Evolutionary conservation across 148 eudicot species (phyloP).

Genomic region (Camellia sinensis): DNA sequence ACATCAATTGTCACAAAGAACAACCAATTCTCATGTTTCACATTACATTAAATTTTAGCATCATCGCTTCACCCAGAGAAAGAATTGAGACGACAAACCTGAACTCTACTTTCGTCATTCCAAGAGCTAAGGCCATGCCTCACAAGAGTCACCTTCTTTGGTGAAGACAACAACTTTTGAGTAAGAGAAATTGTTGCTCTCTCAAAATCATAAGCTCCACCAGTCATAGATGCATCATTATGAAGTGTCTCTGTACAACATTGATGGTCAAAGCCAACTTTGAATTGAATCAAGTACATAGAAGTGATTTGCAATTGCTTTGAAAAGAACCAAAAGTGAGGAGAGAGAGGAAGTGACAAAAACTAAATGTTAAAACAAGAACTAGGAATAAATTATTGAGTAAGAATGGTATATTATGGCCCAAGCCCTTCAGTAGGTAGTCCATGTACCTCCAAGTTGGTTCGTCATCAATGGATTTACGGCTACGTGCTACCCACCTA

Average conservation of each 20-base stretch:
- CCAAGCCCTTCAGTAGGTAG: neutral
- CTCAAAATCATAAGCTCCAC: constrained; percentile 66
- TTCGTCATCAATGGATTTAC: constrained; percentile 1
- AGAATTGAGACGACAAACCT: constrained; percentile 32
- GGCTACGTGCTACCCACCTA: neutral
- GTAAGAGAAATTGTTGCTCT: constrained; percentile 62
- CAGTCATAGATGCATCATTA: constrained; percentile 41
- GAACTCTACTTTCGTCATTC: constrained; percentile 67
- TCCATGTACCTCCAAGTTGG: neutral
- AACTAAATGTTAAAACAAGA: neutral
- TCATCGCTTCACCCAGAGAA: neutral
- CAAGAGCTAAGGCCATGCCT: constrained; percentile 80
- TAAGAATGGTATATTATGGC: neutral
- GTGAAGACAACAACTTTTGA: constrained; percentile 36
- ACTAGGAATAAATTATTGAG: neutral
- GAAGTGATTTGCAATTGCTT: neutral
- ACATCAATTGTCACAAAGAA: neutral
- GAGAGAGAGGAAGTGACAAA: neutral
- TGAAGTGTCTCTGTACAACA: constrained; percentile 26
- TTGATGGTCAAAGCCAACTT: neutral
- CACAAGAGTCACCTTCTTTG: constrained; percentile 66
- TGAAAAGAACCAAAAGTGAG: neutral
- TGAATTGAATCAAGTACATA: constrained; percentile 5
- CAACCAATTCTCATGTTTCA: neutral
- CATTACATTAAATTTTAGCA: neutral